Evolutionary conservation across 495 filamentous ascomycete genomes (phyloP).

Genomic region (Hypoxylon crocopeplum): DNA sequence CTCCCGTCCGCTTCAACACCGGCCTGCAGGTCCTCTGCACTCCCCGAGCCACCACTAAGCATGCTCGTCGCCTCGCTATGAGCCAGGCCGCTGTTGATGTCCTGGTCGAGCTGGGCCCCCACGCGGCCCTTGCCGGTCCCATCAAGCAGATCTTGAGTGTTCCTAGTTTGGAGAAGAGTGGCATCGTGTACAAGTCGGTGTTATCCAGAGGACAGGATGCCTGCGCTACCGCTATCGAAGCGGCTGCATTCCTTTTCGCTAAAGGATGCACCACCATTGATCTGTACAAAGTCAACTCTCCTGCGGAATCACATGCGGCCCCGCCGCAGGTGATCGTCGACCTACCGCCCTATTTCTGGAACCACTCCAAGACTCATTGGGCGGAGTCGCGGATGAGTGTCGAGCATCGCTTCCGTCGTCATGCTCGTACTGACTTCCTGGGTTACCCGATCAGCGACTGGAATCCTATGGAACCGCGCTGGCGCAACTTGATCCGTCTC

Average conservation of each 20-base stretch:
- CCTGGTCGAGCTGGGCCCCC: slow-evolving; percentile 48
- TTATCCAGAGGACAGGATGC: slow-evolving; percentile 44
- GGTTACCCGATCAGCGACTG: slow-evolving; percentile 45
- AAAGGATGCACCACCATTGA: not conserved
- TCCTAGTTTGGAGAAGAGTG: slow-evolving; percentile 26
- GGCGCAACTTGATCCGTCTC: slow-evolving; percentile 45
- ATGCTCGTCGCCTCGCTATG: too few species aligned
- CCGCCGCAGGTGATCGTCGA: slow-evolving; percentile 35
- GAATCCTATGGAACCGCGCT: slow-evolving; percentile 48
- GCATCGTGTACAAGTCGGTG: slow-evolving; percentile 37
- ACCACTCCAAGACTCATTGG: slow-evolving; percentile 53
- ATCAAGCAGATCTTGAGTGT: slow-evolving; percentile 56
- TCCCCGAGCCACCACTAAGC: not conserved
- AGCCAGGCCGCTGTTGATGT: slow-evolving; percentile 30
- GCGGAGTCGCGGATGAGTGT: slow-evolving; percentile 48
- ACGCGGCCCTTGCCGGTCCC: slow-evolving; percentile 58
- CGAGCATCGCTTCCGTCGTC: slow-evolving; percentile 4
- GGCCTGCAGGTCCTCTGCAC: slow-evolving; percentile 43
- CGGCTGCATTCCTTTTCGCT: not conserved
- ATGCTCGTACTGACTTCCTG: slow-evolving; percentile 51
- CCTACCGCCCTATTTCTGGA: slow-evolving; percentile 54
- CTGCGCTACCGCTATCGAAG: not conserved
- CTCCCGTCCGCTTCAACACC: slow-evolving; percentile 52
- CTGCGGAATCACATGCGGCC: not conserved
- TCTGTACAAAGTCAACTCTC: slow-evolving; percentile 22